Conservation (phyloP, 225 moss, liverwort and hornwort species). For the Ulota crispa region DNA sequence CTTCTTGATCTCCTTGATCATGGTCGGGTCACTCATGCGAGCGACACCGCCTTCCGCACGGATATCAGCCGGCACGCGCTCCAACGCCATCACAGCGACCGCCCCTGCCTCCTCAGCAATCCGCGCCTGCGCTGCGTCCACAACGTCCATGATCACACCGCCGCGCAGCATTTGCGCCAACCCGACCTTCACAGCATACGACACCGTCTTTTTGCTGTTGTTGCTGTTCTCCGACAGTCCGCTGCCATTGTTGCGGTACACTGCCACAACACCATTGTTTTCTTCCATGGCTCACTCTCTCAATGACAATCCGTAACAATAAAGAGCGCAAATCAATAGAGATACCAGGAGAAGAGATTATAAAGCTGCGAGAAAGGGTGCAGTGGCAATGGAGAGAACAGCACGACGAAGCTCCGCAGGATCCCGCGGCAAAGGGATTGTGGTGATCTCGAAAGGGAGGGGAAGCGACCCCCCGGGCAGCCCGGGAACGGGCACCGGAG, state of each 20-base stretch:
- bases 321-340: neutral
- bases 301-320: neutral
- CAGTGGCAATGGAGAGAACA: neutral
- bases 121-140: slow-evolving; percentile 80
- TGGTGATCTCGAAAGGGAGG: neutral
- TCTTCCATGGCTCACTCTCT: slow-evolving; percentile 42
- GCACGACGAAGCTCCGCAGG: neutral
- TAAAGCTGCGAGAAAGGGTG: neutral
- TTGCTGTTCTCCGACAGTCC: slow-evolving; percentile 57
- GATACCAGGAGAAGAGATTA: neutral
- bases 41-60: slow-evolving; percentile 90
- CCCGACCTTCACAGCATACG: slow-evolving; percentile 94
- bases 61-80: slow-evolving; percentile 95
- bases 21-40: slow-evolving; percentile 79
- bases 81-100: slow-evolving; percentile 91
- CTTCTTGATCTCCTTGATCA: slow-evolving; percentile 96
- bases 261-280: slow-evolving; percentile 76
- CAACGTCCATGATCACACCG: slow-evolving; percentile 94
- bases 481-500: neutral
- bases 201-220: slow-evolving; percentile 72
- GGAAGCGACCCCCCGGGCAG: neutral
- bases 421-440: slow-evolving; percentile 23
- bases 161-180: slow-evolving; percentile 96
- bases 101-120: slow-evolving; percentile 94
- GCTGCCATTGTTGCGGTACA: slow-evolving; percentile 78